These are phyloP conservation scores for Lentinus brumalis DNA, from an alignment of 768 basidiomycete species.

Conservation along the genomic window DNA sequence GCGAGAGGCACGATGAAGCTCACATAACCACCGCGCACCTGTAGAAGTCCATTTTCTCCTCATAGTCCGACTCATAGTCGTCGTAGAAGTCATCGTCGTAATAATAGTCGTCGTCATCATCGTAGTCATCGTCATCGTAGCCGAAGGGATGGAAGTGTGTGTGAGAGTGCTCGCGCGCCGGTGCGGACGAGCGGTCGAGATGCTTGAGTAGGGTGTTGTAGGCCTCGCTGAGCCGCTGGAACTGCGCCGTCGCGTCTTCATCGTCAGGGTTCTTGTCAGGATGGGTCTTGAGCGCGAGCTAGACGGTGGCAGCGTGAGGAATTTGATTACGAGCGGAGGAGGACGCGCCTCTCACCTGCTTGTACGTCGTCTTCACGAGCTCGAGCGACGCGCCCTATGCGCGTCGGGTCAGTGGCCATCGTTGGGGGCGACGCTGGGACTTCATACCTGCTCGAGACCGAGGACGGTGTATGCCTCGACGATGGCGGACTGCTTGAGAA, in stretches of 20 bases:
- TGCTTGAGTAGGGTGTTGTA: slow-evolving; percentile 63
- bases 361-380: slow-evolving; percentile 67
- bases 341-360: slow-evolving; percentile 47
- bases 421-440: neutral
- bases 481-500: slow-evolving; percentile 35
- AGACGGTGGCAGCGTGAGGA: neutral
- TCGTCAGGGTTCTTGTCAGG: slow-evolving; percentile 78
- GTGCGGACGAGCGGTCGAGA: slow-evolving; percentile 42
- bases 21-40: slow-evolving; percentile 37
- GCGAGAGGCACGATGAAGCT: neutral
- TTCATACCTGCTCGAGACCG: slow-evolving; percentile 54
- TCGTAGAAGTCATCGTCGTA: slow-evolving; percentile 35
- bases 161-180: slow-evolving; percentile 23
- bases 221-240: slow-evolving; percentile 70
- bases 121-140: slow-evolving; percentile 33
- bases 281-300: slow-evolving; percentile 70
- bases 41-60: slow-evolving; percentile 44
- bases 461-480: slow-evolving; percentile 45
- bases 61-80: slow-evolving; percentile 36
- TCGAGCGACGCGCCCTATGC: slow-evolving; percentile 61
- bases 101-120: slow-evolving; percentile 40
- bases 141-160: slow-evolving; percentile 35
- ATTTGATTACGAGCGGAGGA: neutral
- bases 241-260: slow-evolving; percentile 64
- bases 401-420: neutral